Percentiles rank a stretch among this genome's conserved stretches.
phyloP scores from a whole-genome alignment of 495 filamentous ascomycete species.

The Recurvomyces mirabilis region DNA sequence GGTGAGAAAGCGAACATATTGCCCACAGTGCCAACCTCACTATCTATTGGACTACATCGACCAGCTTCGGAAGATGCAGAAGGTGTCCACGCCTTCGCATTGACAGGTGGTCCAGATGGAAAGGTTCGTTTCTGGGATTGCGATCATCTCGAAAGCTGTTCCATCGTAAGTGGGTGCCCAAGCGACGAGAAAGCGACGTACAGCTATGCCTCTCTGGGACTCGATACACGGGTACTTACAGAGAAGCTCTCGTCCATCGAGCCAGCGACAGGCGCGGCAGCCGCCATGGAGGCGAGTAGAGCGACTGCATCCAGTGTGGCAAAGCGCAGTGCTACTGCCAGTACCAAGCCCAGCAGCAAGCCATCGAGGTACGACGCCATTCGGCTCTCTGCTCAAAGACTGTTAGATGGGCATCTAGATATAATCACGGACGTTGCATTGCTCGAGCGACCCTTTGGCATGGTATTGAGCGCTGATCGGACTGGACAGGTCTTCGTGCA shows the following conservation, averaged over 20 bases:
- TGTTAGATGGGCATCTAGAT: constrained; percentile 76
- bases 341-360: background rate
- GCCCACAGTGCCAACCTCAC: constrained; percentile 38
- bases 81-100: constrained; percentile 53
- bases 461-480: constrained; percentile 83
- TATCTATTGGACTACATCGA: constrained; percentile 44
- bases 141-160: constrained; percentile 55
- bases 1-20: constrained; percentile 19
- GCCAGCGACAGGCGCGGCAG: constrained; percentile 9
- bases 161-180: constrained; percentile 68
- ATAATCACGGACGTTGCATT: constrained; percentile 78
- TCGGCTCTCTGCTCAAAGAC: constrained; percentile 69
- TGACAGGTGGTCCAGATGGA: constrained; percentile 80
- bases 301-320: constrained; percentile 27
- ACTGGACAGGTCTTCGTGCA: constrained; percentile 90
- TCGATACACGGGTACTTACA: constrained; percentile 56
- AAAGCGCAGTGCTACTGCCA: constrained; percentile 22
- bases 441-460: constrained; percentile 79
- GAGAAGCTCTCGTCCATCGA: constrained; percentile 50
- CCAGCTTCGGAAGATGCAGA: constrained; percentile 47
- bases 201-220: constrained; percentile 54
- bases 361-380: constrained; percentile 65
- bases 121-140: constrained; percentile 92
- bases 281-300: constrained; percentile 28
- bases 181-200: constrained; percentile 59